Percentiles rank a stretch among this genome's conserved stretches.
Conservation (phyloP, 371 early-diverging fungal genomes). For the Umbelopsis sp. region DNA sequence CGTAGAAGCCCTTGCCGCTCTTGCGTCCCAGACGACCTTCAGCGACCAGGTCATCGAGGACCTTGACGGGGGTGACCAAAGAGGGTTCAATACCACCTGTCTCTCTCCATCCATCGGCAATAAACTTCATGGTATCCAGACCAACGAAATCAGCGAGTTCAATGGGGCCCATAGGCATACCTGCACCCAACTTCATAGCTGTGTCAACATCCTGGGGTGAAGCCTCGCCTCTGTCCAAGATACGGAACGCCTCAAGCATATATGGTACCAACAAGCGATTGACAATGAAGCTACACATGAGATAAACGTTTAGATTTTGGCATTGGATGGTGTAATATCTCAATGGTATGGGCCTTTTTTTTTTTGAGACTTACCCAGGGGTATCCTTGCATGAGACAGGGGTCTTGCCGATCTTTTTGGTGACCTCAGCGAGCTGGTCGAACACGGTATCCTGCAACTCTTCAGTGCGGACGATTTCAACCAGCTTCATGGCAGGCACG, state of each 20-base stretch:
- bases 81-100: constrained; percentile 73
- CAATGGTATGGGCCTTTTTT: background rate
- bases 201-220: constrained; percentile 88
- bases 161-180: constrained; percentile 98
- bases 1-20: constrained; percentile 89
- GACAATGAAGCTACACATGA: constrained; percentile 80
- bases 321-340: no score
- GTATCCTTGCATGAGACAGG: constrained; percentile 96
- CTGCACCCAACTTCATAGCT: constrained; percentile 98
- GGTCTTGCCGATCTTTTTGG: constrained; percentile 79
- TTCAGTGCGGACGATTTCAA: constrained; percentile 86
- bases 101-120: constrained; percentile 88
- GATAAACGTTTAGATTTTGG: no score
- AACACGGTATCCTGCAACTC: constrained; percentile 66
- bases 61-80: constrained; percentile 68
- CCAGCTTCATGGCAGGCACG: constrained; percentile 97
- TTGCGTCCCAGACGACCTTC: constrained; percentile 87
- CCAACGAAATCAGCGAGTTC: constrained; percentile 95
- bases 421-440: constrained; percentile 64
- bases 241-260: constrained; percentile 90
- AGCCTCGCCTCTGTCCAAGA: constrained; percentile 92
- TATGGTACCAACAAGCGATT: constrained; percentile 97
- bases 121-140: constrained; percentile 94
- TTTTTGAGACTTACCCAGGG: constrained; percentile 88
- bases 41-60: constrained; percentile 77